Conservation (phyloP, 1,284 basidiomycete genomes). For the Phlebopus sp. region DNA sequence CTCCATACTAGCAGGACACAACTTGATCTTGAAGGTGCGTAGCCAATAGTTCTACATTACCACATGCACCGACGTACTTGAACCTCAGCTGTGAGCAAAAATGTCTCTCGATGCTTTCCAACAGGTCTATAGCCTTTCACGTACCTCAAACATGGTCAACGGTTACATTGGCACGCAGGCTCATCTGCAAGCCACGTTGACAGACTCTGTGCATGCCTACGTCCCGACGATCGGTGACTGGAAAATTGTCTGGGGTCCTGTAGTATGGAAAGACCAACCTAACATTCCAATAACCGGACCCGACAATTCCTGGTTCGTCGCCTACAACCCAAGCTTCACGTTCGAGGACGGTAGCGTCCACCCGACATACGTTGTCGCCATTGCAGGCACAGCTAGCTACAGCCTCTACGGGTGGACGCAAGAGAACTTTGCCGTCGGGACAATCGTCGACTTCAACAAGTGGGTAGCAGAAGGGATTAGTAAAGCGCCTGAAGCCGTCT, state of each 20-base stretch:
- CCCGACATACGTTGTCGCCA: slow-evolving; percentile 14
- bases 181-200: slow-evolving; percentile 5
- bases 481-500: not conserved
- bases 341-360: slow-evolving; percentile 14
- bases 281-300: slow-evolving; percentile 5
- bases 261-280: slow-evolving; percentile 17
- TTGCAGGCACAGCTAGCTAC: slow-evolving; percentile 11
- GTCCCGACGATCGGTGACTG: not conserved
- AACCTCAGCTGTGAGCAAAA: not conserved
- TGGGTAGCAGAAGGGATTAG: slow-evolving; percentile 12
- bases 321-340: slow-evolving; percentile 9
- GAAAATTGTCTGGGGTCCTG: slow-evolving; percentile 17
- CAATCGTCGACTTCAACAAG: slow-evolving; percentile 12
- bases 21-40: too few relatives aligned
- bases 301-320: slow-evolving; percentile 20
- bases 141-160: slow-evolving; percentile 3
- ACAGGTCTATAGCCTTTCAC: slow-evolving; percentile 15
- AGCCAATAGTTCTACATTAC: too few relatives aligned
- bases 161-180: not conserved
- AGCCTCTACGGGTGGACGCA: slow-evolving; percentile 1
- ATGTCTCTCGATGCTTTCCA: slow-evolving; percentile 22
- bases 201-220: not conserved
- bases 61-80: too few relatives aligned
- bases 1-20: too few relatives aligned
- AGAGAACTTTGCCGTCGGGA: slow-evolving; percentile 6